Evolutionary conservation across 768 basidiomycete species (phyloP).

Genomic region (Boletus coccyginus): DNA sequence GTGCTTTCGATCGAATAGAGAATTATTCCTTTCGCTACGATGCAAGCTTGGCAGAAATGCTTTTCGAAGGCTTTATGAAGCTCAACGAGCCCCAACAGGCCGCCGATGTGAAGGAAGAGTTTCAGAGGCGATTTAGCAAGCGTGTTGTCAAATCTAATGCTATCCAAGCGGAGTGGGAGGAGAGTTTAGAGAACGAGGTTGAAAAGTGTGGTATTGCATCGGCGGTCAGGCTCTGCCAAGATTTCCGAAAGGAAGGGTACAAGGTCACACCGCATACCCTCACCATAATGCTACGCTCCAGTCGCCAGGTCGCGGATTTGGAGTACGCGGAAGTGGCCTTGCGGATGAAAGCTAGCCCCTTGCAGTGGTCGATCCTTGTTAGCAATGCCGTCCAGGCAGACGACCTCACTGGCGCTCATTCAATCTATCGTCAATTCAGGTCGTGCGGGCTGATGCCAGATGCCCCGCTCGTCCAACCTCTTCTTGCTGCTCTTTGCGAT

Average conservation of each 20-base stretch:
- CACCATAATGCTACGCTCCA: slow-evolving; percentile 42
- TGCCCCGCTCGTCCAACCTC: slow-evolving; percentile 49
- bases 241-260: slow-evolving; percentile 34
- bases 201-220: slow-evolving; percentile 34
- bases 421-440: slow-evolving; percentile 48
- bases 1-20: slow-evolving; percentile 48
- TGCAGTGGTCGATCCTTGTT: slow-evolving; percentile 58
- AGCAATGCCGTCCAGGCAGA: slow-evolving; percentile 43
- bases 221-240: slow-evolving; percentile 36
- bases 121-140: slow-evolving; percentile 33
- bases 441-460: slow-evolving; percentile 45
- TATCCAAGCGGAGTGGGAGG: slow-evolving; percentile 29
- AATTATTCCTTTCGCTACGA: slow-evolving; percentile 43
- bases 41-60: slow-evolving; percentile 36
- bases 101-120: slow-evolving; percentile 37
- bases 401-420: slow-evolving; percentile 40
- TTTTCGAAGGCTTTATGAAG: slow-evolving; percentile 44
- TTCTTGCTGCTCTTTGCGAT: slow-evolving; percentile 51
- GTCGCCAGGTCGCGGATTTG: slow-evolving; percentile 42
- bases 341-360: slow-evolving; percentile 36
- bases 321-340: slow-evolving; percentile 41
- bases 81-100: slow-evolving; percentile 37
- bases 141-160: slow-evolving; percentile 27
- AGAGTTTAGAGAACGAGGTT: slow-evolving; percentile 28
- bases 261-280: slow-evolving; percentile 32